phyloP scores from a whole-genome alignment of 2,329 filamentous ascomycete species.

The Apiospora marii region DNA sequence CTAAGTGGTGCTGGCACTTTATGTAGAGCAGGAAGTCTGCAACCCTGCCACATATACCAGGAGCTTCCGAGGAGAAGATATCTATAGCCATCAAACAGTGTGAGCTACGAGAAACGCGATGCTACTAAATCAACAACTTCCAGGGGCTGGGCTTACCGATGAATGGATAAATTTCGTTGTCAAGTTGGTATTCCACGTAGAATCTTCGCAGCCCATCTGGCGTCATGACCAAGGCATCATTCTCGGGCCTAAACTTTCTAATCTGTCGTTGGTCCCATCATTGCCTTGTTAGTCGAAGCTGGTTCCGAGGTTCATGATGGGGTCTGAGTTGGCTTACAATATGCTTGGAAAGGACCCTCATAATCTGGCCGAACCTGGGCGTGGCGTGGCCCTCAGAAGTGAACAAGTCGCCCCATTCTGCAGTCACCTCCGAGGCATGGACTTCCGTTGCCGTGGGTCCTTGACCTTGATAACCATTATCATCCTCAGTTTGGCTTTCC shows the following conservation, averaged over 20 bases:
- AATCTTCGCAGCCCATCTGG: slow-evolving; percentile 79
- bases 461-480: neutral
- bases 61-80: slow-evolving; percentile 57
- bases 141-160: slow-evolving; percentile 56
- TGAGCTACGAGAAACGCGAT: slow-evolving; percentile 29
- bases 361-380: slow-evolving; percentile 71
- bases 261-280: slow-evolving; percentile 54
- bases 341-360: slow-evolving; percentile 77
- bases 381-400: slow-evolving; percentile 73
- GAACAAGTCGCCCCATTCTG: slow-evolving; percentile 78
- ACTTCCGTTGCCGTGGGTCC: too few relatives aligned
- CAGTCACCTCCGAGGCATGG: neutral
- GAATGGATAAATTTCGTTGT: slow-evolving; percentile 74
- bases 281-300: neutral
- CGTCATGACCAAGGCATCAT: slow-evolving; percentile 71
- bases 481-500: neutral
- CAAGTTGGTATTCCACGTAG: slow-evolving; percentile 71
- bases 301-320: too few relatives aligned
- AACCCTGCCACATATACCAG: slow-evolving; percentile 57
- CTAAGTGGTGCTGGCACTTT: slow-evolving; percentile 69
- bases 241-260: slow-evolving; percentile 71
- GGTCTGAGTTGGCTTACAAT: slow-evolving; percentile 61
- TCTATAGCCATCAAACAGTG: slow-evolving; percentile 41
- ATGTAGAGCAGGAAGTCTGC: slow-evolving; percentile 65
- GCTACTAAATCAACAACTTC: neutral